A percentile compares a stretch with the other conserved stretches of the same genome.
Conservation (phyloP, 345 rosid species). For the Moricandia moricandioides region DNA sequence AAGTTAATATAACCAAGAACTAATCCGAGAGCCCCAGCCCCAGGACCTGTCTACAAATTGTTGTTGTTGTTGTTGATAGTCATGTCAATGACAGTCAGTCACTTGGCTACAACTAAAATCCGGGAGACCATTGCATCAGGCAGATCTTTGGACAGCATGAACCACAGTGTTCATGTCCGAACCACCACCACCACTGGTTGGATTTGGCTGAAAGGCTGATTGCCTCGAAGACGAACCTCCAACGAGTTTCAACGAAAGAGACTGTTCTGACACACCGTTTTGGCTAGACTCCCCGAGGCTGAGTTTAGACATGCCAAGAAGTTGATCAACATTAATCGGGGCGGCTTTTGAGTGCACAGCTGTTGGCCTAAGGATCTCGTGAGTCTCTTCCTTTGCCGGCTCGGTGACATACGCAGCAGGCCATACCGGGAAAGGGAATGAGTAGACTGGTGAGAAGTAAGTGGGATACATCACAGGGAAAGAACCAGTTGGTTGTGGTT, state of each 20-base stretch:
- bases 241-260: conserved; percentile 57
- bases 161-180: conserved; percentile 53
- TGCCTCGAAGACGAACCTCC: conserved; percentile 61
- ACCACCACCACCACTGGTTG: conserved; percentile 45
- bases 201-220: conserved; percentile 87
- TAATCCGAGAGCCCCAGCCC: not conserved
- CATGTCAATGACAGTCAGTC: conserved; percentile 19
- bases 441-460: conserved; percentile 59
- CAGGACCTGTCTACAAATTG: conserved; percentile 13
- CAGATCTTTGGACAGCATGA: conserved; percentile 49
- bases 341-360: conserved; percentile 42
- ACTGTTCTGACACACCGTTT: conserved; percentile 35
- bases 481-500: conserved; percentile 39
- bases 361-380: conserved; percentile 75
- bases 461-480: conserved; percentile 65
- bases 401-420: conserved; percentile 40
- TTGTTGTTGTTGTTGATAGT: conserved; percentile 14
- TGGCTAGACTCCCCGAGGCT: conserved; percentile 62
- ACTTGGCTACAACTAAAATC: conserved; percentile 13
- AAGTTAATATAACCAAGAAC: too few relatives aligned
- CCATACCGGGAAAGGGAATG: conserved; percentile 69
- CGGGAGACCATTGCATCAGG: not conserved
- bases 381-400: conserved; percentile 41
- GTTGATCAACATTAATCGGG: conserved; percentile 74
- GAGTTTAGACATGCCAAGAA: conserved; percentile 81